Evolutionary conservation across 345 rosid genomes (phyloP), one percentile per base, ranked within the genome.

Genomic region (Hypericum perforatum): DNA sequence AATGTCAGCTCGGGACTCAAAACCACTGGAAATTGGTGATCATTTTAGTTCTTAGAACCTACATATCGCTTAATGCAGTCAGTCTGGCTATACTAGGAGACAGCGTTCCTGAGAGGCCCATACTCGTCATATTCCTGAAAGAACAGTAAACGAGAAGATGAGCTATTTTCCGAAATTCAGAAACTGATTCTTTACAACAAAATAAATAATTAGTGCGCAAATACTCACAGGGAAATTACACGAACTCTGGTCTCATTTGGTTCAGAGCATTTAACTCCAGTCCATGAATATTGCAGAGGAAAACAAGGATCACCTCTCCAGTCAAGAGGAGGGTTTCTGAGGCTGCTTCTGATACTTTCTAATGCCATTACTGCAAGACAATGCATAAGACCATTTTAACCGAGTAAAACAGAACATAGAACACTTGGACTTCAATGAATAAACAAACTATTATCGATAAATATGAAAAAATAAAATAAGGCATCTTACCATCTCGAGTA

Each of bases 251-350:
- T 65, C 9, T 85, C 95, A 22, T 22, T 22, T 22, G 32, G 32
- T 53, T 66, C 66, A 16, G 73, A 56, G 69, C 96, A 92, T n/a
- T 79, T 67, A 56, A 88, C 65, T 41, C 96, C 98, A 49, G 90
- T 72, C 96, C 98, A 92, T 5, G 78, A 47, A 67, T 83, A 88
- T 36, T 69, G 66, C 43, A 32, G 70, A 50, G 95, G 96, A 50
- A 77, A 45, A 63, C 98, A 92, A 61, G 98, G 96, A 80, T 88
- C 96, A 0, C 96, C 96, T 3, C 42, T 76, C 96, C 98, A 92
- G 63, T 88, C 96, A 54, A 53, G 55, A 16, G 95, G 95, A 63
- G 70, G 62, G 62, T 81, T 83, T 58, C 8, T 39, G 53, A 85
- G 60, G 64, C 70, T 65, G 37, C 36, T 56, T 73, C 63, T 92